Evolutionary conservation across 2,329 filamentous ascomycete species (phyloP), one percentile per base, ranked within the genome.

Genomic region (Tolypocladium guangdongense): DNA sequence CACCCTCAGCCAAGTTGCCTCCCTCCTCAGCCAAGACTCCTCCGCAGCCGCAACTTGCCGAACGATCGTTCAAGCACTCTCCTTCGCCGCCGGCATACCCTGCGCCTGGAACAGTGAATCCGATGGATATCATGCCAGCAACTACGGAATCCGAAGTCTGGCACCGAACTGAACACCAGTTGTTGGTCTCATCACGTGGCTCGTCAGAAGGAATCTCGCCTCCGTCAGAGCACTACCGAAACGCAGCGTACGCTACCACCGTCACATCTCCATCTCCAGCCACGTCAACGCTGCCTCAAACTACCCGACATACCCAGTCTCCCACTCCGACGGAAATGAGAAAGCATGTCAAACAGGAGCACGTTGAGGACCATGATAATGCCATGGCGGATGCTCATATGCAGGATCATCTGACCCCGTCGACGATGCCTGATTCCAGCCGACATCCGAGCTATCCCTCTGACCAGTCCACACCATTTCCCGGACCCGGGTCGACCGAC

Each of bases 41-140:
- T 18, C 52, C 43, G 18, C 54, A 30, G 30, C 50, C 46, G 50
- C 54, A 39, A 36, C 49, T 30, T 30, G 27, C 43, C 18, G 49
- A 43, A 27, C 37, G 33, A 41, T 53, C 41, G 48, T 51, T 63
- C 37, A 59, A 55, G 50, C 53, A 58, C 8, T 63, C 64, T 27
- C 61, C 67, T 49, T 64, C 63, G 22, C 63, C 68, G 46, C 63
- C 69, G 14, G 52, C 54, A 5, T 58, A 68, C 49, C 66, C 74
- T 37, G 67, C 71, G 2, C 71, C 72, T 3, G 74, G 74, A 36
- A 79, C 76, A 4, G 75, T 77, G 11, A 79, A 78, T 41, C 77
- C 77, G 0, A 78, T 78, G 72, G 74, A 78, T 49, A 73, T 80
- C 33, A 78, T 78, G 77, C 73, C 71, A 6, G 65, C 71, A 3